Conservation (phyloP, 352 stramenopile species). For the Globisporangium yorkense region DNA sequence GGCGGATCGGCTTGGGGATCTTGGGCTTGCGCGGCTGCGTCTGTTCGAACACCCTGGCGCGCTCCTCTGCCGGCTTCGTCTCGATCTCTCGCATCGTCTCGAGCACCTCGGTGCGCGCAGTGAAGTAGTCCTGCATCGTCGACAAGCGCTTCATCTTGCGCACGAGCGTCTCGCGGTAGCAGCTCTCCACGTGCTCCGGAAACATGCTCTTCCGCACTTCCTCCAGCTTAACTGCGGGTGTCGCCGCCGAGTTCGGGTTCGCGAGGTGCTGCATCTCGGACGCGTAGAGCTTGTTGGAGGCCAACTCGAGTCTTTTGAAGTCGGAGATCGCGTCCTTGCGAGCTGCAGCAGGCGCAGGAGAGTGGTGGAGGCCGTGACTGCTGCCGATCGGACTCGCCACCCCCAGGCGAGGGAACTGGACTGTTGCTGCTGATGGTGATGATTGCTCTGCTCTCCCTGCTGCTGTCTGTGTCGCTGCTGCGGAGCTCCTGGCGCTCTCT, state of each 20-base stretch:
- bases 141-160: constrained; percentile 40
- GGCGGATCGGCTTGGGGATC: constrained; percentile 52
- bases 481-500: neutral
- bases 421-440: neutral
- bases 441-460: neutral
- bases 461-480: neutral
- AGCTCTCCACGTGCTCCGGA: constrained; percentile 31
- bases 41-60: constrained; percentile 14
- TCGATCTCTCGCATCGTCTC: constrained; percentile 31
- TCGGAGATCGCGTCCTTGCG: constrained; percentile 32
- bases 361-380: neutral
- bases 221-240: constrained; percentile 31
- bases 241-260: constrained; percentile 12
- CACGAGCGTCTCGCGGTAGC: constrained; percentile 62
- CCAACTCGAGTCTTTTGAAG: constrained; percentile 24
- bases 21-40: constrained; percentile 51
- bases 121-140: constrained; percentile 53
- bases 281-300: constrained; percentile 29
- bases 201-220: constrained; percentile 51
- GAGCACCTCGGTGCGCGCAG: constrained; percentile 40
- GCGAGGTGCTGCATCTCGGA: constrained; percentile 21
- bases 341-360: neutral
- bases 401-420: neutral
- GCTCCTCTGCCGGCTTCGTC: constrained; percentile 15
- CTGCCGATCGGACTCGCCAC: constrained; percentile 4